Evolutionary conservation across 306 rosid species (phyloP).

Genomic region (Corylus heterophylla): DNA sequence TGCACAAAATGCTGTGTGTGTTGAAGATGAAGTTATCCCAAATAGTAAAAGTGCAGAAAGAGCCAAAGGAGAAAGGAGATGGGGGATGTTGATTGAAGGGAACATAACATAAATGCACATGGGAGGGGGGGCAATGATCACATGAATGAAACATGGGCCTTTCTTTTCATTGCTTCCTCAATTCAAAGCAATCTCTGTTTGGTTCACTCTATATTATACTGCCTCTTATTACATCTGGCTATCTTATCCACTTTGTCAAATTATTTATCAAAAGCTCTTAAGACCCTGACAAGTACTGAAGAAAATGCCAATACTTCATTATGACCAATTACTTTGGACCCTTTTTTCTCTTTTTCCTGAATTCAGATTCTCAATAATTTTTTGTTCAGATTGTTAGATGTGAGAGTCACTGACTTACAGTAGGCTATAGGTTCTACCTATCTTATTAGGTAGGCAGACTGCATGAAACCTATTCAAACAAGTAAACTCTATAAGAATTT

Average conservation of each 20-base stretch:
- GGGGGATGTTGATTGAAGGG: conserved; percentile 6
- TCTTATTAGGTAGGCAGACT: too few species aligned
- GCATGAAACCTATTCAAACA: too few species aligned
- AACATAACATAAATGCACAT: conserved; percentile 51
- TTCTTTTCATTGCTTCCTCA: conserved; percentile 40
- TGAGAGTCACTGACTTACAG: too few species aligned
- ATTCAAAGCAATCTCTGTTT: conserved; percentile 40
- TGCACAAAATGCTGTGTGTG: not conserved
- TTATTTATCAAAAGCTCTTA: conserved; percentile 10
- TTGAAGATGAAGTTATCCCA: not conserved
- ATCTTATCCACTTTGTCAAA: conserved; percentile 37
- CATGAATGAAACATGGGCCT: conserved; percentile 59
- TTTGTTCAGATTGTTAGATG: too few species aligned
- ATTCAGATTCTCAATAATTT: too few species aligned
- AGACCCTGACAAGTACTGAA: not conserved
- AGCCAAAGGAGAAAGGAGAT: conserved; percentile 17
- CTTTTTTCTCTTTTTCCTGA: not conserved
- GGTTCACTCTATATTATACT: not conserved
- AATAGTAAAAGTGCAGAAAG: conserved; percentile 12
- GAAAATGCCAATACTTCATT: not conserved
- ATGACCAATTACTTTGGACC: not conserved
- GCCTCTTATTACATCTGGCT: not conserved
- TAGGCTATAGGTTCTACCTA: too few species aligned
- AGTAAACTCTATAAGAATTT: too few species aligned
- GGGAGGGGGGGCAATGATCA: conserved; percentile 52